Evolutionary conservation across 2,329 filamentous ascomycete genomes (phyloP).

Genomic region (Trichoderma sp.): DNA sequence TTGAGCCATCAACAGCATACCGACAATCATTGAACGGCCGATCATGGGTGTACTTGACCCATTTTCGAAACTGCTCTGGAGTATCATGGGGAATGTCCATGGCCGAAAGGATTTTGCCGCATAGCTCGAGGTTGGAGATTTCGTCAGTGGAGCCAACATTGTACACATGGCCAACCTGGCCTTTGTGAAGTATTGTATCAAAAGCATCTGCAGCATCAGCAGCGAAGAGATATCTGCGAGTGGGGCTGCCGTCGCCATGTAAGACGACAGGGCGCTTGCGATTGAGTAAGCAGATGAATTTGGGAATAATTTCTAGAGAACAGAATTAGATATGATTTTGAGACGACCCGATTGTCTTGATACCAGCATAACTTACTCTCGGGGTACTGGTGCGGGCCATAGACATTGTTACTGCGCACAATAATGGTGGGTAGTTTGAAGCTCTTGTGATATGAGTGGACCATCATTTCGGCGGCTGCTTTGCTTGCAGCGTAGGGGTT

Average conservation of each 20-base stretch:
- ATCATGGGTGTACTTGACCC: conserved; percentile 76
- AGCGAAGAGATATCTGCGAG: conserved; percentile 76
- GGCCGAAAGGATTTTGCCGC: conserved; percentile 64
- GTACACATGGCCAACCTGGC: conserved; percentile 74
- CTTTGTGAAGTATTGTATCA: conserved; percentile 81
- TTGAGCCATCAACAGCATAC: conserved; percentile 72
- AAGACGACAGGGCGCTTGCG: conserved; percentile 69
- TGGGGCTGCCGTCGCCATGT: conserved; percentile 76
- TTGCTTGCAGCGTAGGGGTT: conserved; percentile 84
- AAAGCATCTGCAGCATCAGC: conserved; percentile 81
- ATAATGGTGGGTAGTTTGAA: conserved; percentile 81
- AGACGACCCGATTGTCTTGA: not conserved
- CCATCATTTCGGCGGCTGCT: conserved; percentile 81
- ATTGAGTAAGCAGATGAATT: conserved; percentile 75
- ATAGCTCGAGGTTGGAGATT: conserved; percentile 73
- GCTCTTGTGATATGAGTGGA: conserved; percentile 84
- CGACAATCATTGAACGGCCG: conserved; percentile 77
- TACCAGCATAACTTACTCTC: conserved; percentile 63
- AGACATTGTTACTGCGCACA: conserved; percentile 82
- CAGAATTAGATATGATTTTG: not conserved
- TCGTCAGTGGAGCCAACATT: conserved; percentile 81
- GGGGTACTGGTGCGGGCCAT: conserved; percentile 81
- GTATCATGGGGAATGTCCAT: conserved; percentile 60
- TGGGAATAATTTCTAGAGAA: conserved; percentile 75
- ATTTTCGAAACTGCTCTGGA: conserved; percentile 60